Conservation (phyloP, 495 filamentous ascomycete species). For the Sordaria brevicollis region DNA sequence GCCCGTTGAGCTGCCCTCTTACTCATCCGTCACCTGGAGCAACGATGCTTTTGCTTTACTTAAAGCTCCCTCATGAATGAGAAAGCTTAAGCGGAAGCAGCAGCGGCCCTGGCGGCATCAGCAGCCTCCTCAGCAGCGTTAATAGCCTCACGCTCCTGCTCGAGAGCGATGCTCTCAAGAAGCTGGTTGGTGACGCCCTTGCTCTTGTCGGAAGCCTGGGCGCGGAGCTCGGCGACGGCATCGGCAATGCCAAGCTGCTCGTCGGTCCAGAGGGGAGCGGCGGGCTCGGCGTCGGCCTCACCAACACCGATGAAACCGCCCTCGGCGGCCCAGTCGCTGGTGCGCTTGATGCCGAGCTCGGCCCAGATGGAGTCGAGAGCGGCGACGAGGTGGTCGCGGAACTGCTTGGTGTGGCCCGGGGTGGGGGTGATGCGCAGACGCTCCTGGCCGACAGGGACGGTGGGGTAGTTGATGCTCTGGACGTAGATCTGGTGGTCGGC, state of each 20-base stretch:
- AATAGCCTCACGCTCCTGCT: conserved; percentile 15
- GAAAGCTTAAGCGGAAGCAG: neutral
- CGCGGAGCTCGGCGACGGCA: conserved; percentile 39
- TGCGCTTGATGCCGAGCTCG: conserved; percentile 79
- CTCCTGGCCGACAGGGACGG: conserved; percentile 92
- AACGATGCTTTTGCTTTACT: neutral
- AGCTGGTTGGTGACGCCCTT: conserved; percentile 24
- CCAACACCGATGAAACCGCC: conserved; percentile 94
- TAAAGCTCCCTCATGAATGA: neutral
- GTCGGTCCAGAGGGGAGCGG: conserved; percentile 71
- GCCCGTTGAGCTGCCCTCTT: conserved; percentile 6
- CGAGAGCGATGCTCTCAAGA: conserved; percentile 12
- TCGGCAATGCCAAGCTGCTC: conserved; percentile 65
- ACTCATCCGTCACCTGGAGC: neutral
- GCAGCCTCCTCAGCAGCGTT: conserved; percentile 13
- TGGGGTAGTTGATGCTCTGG: conserved; percentile 98
- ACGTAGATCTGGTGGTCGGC: conserved; percentile 90
- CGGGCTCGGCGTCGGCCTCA: conserved; percentile 45
- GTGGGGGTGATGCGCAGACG: conserved; percentile 92
- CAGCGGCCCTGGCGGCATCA: conserved; percentile 10
- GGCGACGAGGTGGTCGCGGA: conserved; percentile 72
- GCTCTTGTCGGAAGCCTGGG: conserved; percentile 11
- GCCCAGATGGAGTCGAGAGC: conserved; percentile 83
- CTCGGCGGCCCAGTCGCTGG: conserved; percentile 78
- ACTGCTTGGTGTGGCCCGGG: conserved; percentile 75